phyloP scores from a whole-genome alignment of 768 basidiomycete genomes.

The Leccinum disarticulatum region DNA sequence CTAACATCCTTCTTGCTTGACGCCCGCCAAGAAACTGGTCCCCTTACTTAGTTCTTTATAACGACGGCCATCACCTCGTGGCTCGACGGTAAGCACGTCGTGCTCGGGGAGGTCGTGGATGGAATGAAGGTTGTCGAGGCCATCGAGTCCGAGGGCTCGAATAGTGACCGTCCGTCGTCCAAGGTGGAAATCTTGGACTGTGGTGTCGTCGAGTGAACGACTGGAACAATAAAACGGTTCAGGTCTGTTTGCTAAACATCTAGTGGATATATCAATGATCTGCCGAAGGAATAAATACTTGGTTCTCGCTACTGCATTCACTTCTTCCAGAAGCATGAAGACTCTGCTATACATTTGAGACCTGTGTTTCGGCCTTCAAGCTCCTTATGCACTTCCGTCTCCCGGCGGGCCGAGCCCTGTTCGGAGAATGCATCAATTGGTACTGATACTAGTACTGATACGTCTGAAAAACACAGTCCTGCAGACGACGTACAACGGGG shows the following conservation, averaged over 20 bases:
- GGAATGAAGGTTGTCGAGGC: constrained; percentile 42
- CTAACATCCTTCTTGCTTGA: background rate
- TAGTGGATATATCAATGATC: background rate
- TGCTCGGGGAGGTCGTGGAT: constrained; percentile 48
- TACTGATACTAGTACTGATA: no score
- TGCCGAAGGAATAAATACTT: constrained; percentile 8
- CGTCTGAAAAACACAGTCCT: no score
- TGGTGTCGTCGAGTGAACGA: constrained; percentile 45
- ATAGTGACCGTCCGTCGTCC: constrained; percentile 27
- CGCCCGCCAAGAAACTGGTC: no score
- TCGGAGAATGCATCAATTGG: no score
- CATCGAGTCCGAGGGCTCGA: background rate
- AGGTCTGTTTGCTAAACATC: background rate
- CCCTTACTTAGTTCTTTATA: no score
- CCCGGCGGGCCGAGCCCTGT: no score
- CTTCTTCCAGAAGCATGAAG: background rate
- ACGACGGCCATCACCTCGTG: constrained; percentile 47
- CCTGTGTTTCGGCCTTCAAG: no score
- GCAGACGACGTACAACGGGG: no score
- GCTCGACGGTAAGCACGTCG: constrained; percentile 46
- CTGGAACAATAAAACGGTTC: background rate
- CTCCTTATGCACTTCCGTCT: no score
- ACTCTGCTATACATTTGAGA: background rate
- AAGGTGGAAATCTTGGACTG: constrained; percentile 53
- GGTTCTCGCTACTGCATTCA: background rate